A percentile compares a stretch with the other conserved stretches of the same genome.
Conservation (phyloP, 495 filamentous ascomycete species). For the Ascobolus immersus region DNA sequence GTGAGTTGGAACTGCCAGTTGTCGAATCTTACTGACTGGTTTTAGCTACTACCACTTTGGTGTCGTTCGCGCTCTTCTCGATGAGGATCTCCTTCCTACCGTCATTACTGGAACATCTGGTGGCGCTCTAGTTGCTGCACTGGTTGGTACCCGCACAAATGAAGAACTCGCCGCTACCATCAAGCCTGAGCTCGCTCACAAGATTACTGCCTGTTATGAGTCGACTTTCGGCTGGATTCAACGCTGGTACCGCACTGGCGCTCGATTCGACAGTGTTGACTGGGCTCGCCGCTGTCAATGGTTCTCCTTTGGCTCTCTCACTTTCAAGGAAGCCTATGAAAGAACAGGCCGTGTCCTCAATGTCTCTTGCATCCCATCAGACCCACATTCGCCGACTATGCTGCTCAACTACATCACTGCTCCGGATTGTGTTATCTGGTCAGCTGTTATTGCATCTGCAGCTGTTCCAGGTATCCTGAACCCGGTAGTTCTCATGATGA, state of each 20-base stretch:
- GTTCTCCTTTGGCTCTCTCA: constrained; percentile 73
- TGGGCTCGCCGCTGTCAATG: constrained; percentile 73
- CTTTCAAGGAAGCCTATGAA: constrained; percentile 84
- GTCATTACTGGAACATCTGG: constrained; percentile 92
- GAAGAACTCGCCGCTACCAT: constrained; percentile 66
- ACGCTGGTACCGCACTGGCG: constrained; percentile 79
- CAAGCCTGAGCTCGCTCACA: constrained; percentile 57
- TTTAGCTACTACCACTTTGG: constrained; percentile 71
- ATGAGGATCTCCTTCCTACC: constrained; percentile 61
- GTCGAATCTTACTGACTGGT: background rate
- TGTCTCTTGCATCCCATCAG: constrained; percentile 86
- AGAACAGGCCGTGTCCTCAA: constrained; percentile 85
- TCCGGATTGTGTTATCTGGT: constrained; percentile 96
- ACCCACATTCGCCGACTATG: constrained; percentile 46
- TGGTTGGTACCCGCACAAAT: constrained; percentile 74
- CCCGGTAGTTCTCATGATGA: constrained; percentile 92
- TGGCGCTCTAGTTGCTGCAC: constrained; percentile 68
- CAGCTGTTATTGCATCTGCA: constrained; percentile 79
- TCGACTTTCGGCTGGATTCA: constrained; percentile 32
- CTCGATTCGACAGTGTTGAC: constrained; percentile 73
- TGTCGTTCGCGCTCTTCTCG: constrained; percentile 69
- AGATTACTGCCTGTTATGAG: constrained; percentile 69
- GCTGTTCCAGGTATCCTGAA: constrained; percentile 91
- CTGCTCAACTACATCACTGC: constrained; percentile 80
- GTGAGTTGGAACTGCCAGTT: constrained; percentile 1